Percentiles rank a stretch among this genome's conserved stretches.
Conservation (phyloP, 169 alveolate species). For the Babesia ovis region DNA sequence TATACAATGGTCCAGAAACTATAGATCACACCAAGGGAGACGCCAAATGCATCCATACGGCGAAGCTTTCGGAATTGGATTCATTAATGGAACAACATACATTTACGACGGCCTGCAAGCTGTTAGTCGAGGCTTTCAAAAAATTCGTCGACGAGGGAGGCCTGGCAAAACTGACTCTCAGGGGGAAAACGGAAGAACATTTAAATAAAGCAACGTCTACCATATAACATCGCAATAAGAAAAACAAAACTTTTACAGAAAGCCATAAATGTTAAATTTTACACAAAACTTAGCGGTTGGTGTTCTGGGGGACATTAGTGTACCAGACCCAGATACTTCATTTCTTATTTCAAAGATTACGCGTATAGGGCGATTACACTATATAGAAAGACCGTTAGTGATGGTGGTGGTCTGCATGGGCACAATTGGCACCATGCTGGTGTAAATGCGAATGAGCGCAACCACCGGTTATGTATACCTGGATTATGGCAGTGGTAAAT, state of each 20-base stretch:
- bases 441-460: conserved; percentile 17
- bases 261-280: background rate
- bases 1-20: background rate
- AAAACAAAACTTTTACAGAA: background rate
- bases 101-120: conserved; percentile 34
- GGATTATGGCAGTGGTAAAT: conserved; percentile 20
- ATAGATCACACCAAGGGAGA: background rate
- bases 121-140: conserved; percentile 26
- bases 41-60: conserved; percentile 12
- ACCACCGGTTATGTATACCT: conserved; percentile 30
- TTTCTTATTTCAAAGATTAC: too few species aligned
- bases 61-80: conserved; percentile 14
- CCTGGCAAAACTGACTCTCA: conserved; percentile 21
- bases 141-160: conserved; percentile 28
- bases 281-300: background rate
- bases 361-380: too few species aligned
- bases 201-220: too few species aligned
- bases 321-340: too few species aligned
- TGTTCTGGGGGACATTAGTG: too few species aligned
- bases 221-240: conserved; percentile 1
- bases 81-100: conserved; percentile 10
- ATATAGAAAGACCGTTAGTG: too few species aligned
- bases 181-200: too few species aligned
- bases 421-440: background rate
- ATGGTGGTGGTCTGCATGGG: conserved; percentile 1